Evolutionary conservation across 2,329 filamentous ascomycete genomes (phyloP), one percentile per base, ranked within the genome.

Genomic region (Chaetomiaceae sp.): DNA sequence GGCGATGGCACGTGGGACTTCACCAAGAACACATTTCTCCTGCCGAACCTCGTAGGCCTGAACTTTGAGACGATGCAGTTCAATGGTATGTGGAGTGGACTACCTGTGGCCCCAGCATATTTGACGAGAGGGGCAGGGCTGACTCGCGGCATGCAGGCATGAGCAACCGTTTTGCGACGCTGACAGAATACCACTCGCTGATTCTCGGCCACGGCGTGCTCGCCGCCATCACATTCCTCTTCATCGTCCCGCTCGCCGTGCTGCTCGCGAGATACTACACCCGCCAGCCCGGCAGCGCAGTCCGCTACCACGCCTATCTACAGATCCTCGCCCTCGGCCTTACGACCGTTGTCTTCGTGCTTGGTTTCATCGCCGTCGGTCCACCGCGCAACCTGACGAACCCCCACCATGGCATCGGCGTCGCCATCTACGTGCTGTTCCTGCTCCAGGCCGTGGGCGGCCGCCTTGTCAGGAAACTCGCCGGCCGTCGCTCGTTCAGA

Each of bases 1-100:
- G 86, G 86, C 52, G 87, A 91, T 62, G 87, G 87, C 18, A 91
- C 87, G 27, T 93, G 87, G 86, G 84, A 90, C 59, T 83, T 84
- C 47, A 73, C 75, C 49, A 83, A 83, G 62, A 88, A 90, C 60
- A 81, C 78, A 15, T 93, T 91, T 62, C 69, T 93, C 44, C 68
- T 93, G 42, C 87, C 87, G 29, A 89, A 89, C 60, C 69, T 93
- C 37, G 72, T 83, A 58, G 86, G 85, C 8, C 67, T 88, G 53
- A 87, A 89, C 62, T 87, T 88, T 63, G 84, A 83, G 40, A 90
- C 86, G 6, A 90, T 87, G 81, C 81, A 76, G 62, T 89, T 88
- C 68, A 93, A 93, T 76, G 87, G 85, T 88, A 68, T 56, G 72
- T 48, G 11, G 2, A 18, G 8, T 8, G 11, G 24, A 38, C 9